A percentile compares a stretch with the other conserved stretches of the same genome.
phyloP scores from a whole-genome alignment of 495 filamentous ascomycete species.

The Neurospora terricola region DNA sequence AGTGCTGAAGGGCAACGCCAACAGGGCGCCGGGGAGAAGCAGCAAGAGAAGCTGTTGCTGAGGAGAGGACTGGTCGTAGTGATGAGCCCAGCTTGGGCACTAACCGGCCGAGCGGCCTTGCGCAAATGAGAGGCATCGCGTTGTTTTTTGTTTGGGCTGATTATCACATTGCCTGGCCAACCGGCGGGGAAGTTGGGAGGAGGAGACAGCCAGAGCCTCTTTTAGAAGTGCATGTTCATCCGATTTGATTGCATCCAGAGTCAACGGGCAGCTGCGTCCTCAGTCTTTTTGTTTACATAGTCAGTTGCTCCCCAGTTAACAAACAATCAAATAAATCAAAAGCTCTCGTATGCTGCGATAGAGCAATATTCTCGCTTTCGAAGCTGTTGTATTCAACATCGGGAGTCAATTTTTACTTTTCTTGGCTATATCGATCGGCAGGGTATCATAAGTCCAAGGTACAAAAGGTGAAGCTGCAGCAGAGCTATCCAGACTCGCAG shows the following conservation, averaged over 20 bases:
- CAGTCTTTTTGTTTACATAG: not conserved
- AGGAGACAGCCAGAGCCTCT: not conserved
- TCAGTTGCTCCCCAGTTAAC: not conserved
- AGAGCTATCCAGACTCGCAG: not conserved
- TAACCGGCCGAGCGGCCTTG: conserved; percentile 22
- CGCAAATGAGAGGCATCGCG: conserved; percentile 20
- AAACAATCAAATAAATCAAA: not conserved
- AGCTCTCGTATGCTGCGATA: not conserved
- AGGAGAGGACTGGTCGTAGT: not conserved
- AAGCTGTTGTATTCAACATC: not conserved
- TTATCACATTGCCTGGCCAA: not conserved
- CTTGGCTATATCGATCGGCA: not conserved
- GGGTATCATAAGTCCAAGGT: not conserved
- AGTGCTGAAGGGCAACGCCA: not conserved
- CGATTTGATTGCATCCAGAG: not conserved
- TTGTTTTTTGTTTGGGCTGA: conserved; percentile 10
- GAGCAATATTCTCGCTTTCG: not conserved
- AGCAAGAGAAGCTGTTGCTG: not conserved
- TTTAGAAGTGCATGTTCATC: not conserved
- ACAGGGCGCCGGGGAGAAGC: conserved; percentile 1
- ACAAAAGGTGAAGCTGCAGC: not conserved
- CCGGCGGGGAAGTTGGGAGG: not conserved
- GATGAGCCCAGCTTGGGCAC: conserved; percentile 11
- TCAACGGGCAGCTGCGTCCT: not conserved
- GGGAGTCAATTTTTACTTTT: not conserved